phyloP scores from a whole-genome alignment of 2,329 filamentous ascomycete genomes.

The Neocucurbitaria cava region DNA sequence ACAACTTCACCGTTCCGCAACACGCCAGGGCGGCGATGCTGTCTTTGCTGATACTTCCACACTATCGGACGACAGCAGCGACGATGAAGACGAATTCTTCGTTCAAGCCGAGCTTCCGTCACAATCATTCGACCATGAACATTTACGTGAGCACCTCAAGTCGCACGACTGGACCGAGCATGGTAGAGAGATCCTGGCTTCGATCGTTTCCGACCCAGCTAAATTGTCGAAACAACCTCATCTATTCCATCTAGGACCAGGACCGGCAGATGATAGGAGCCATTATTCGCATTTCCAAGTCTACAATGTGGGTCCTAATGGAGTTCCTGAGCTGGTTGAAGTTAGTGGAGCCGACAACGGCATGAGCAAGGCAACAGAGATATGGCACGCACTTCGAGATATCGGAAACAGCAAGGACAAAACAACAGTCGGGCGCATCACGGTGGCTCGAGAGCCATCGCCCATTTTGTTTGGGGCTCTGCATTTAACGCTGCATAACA shows the following conservation, averaged over 20 bases:
- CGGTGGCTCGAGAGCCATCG: constrained; percentile 67
- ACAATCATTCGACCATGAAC: constrained; percentile 52
- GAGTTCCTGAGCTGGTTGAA: constrained; percentile 50
- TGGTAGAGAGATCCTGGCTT: constrained; percentile 51
- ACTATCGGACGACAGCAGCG: constrained; percentile 43
- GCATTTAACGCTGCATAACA: constrained; percentile 63
- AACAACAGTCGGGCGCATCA: constrained; percentile 63
- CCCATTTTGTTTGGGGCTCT: constrained; percentile 66
- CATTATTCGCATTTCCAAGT: constrained; percentile 62
- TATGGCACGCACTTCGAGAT: constrained; percentile 40
- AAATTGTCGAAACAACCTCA: constrained; percentile 53
- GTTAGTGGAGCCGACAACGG: constrained; percentile 39
- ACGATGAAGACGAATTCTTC: constrained; percentile 46
- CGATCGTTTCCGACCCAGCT: constrained; percentile 52
- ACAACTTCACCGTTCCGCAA: constrained; percentile 29
- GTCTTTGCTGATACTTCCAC: constrained; percentile 45
- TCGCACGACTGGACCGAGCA: constrained; percentile 52
- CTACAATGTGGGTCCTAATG: constrained; percentile 62
- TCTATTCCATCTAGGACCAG: constrained; percentile 52
- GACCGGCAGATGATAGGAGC: constrained; percentile 51
- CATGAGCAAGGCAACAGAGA: constrained; percentile 43
- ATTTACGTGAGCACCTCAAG: constrained; percentile 54
- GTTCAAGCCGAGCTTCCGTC: constrained; percentile 50
- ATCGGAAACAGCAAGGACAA: constrained; percentile 49
- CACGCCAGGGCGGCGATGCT: constrained; percentile 30